phyloP scores from a whole-genome alignment of 2,329 filamentous ascomycete genomes.

The Periglandula ipomoeae region DNA sequence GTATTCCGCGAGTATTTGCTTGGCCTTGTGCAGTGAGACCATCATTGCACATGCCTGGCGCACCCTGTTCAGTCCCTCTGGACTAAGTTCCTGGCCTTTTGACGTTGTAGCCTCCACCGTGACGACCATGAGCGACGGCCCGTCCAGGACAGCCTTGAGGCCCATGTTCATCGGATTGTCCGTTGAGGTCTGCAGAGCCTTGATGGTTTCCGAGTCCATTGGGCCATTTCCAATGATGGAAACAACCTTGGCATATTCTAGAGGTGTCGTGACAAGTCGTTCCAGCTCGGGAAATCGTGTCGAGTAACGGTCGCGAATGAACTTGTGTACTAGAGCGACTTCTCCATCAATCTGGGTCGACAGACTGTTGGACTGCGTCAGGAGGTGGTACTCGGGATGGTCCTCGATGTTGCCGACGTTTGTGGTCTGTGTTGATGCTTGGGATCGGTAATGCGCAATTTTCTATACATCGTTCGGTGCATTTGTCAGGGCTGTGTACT shows the following conservation, averaged over 20 bases:
- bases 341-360: conserved; percentile 92
- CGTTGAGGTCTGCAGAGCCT: conserved; percentile 63
- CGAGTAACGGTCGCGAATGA: conserved; percentile 92
- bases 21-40: conserved; percentile 77
- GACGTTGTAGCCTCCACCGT: conserved; percentile 90
- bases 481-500: conserved; percentile 60
- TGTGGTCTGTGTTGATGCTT: conserved; percentile 54
- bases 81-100: conserved; percentile 66
- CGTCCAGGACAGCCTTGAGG: conserved; percentile 74
- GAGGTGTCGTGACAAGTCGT: conserved; percentile 75
- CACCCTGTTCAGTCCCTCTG: conserved; percentile 66
- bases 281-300: conserved; percentile 90
- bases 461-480: conserved; percentile 49
- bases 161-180: conserved; percentile 70
- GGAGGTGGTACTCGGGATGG: conserved; percentile 80
- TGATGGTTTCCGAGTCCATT: conserved; percentile 72
- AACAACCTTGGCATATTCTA: conserved; percentile 93
- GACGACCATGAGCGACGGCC: conserved; percentile 89
- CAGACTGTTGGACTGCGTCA: conserved; percentile 80
- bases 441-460: conserved; percentile 67
- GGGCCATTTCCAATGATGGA: conserved; percentile 89
- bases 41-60: conserved; percentile 78
- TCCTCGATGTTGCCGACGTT: conserved; percentile 80
- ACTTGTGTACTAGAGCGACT: conserved; percentile 89
- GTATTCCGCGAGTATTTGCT: conserved; percentile 80